Conservation (phyloP, 2,329 filamentous ascomycete genomes). For the Fusarium poae region DNA sequence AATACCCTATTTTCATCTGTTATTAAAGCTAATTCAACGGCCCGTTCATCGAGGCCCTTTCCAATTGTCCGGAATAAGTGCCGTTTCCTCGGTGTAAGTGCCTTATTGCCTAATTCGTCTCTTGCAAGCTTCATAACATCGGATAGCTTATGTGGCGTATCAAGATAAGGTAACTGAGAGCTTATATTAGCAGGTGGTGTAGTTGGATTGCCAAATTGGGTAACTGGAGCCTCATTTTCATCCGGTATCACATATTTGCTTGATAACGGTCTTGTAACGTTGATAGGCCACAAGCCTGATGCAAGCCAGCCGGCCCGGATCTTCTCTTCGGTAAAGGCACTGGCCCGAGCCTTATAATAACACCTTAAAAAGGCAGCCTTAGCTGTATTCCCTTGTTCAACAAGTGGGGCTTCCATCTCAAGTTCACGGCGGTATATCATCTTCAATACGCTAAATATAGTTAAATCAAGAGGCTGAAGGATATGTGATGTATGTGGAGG, state of each 20-base stretch:
- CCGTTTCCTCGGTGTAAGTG: background rate
- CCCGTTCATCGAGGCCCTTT: background rate
- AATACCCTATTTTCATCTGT: background rate
- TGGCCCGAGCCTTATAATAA: constrained; percentile 1
- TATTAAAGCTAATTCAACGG: background rate
- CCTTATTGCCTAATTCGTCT: constrained; percentile 1
- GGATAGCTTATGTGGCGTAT: constrained; percentile 2
- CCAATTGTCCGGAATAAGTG: background rate
- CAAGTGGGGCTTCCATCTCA: background rate
- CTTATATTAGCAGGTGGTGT: background rate
- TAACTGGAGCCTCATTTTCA: constrained; percentile 1
- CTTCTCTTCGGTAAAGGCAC: constrained; percentile 6
- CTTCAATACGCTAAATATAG: background rate
- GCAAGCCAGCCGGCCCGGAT: constrained; percentile 1
- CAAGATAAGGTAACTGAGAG: background rate
- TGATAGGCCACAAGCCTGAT: constrained; percentile 5
- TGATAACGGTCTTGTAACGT: background rate
- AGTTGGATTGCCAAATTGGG: background rate
- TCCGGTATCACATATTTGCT: background rate
- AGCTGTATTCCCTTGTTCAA: background rate
- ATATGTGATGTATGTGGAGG: background rate
- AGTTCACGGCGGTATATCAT: background rate
- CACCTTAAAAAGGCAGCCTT: constrained; percentile 3
- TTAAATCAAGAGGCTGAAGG: background rate
- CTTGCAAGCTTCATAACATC: background rate